These are phyloP conservation scores for Baeospora myosura DNA, from an alignment of 1,284 basidiomycete species.

Conservation along the genomic window DNA sequence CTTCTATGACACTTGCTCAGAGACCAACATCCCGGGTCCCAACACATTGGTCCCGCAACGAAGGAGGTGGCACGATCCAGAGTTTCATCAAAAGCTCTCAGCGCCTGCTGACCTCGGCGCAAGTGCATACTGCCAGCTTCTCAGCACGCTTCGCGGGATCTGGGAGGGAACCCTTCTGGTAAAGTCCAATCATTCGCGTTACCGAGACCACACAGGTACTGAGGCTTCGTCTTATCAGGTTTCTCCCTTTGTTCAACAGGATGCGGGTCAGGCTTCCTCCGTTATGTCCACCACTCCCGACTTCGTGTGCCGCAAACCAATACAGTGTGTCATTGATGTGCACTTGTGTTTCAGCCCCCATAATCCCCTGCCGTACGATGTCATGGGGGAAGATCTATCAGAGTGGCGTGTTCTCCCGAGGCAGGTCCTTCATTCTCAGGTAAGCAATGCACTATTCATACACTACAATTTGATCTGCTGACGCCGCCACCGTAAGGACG, in stretches of 20 bases:
- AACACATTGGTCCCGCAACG: slow-evolving; percentile 17
- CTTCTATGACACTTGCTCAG: slow-evolving; percentile 29
- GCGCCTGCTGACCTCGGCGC: slow-evolving; percentile 4
- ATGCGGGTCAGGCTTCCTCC: not conserved
- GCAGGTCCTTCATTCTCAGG: not conserved
- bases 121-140: slow-evolving; percentile 23
- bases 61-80: slow-evolving; percentile 32
- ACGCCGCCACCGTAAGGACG: too few species aligned
- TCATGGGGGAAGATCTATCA: slow-evolving; percentile 3
- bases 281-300: slow-evolving; percentile 14
- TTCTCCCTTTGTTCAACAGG: not conserved
- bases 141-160: slow-evolving; percentile 31
- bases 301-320: slow-evolving; percentile 31
- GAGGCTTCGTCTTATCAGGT: not conserved
- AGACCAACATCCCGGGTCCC: slow-evolving; percentile 10
- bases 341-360: slow-evolving; percentile 26
- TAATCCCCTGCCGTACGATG: slow-evolving; percentile 15
- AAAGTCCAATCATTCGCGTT: too few species aligned
- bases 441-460: too few species aligned
- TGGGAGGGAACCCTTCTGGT: slow-evolving; percentile 57
- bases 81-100: slow-evolving; percentile 29
- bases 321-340: slow-evolving; percentile 36
- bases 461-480: too few species aligned
- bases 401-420: not conserved
- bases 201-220: too few species aligned